Evolutionary conservation across 352 stramenopile genomes (phyloP).

Genomic region (Salisapilia sapeloensis): DNA sequence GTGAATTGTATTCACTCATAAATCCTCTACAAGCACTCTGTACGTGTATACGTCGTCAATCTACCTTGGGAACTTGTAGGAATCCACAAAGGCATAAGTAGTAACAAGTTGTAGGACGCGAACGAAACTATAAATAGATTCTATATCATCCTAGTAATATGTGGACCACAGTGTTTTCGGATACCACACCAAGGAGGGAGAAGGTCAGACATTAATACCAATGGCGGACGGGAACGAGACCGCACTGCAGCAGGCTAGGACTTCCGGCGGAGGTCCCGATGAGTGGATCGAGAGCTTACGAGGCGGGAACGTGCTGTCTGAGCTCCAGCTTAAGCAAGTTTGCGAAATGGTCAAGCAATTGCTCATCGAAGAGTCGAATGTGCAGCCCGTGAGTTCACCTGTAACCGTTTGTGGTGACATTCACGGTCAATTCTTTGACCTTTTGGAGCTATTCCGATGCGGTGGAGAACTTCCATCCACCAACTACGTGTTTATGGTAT

Average conservation of each 20-base stretch:
- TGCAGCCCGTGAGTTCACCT: slow-evolving; percentile 79
- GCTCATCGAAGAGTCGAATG: slow-evolving; percentile 85
- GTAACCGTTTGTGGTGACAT: slow-evolving; percentile 83
- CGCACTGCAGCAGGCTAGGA: slow-evolving; percentile 27
- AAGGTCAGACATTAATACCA: slow-evolving; percentile 2
- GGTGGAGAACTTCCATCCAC: slow-evolving; percentile 70
- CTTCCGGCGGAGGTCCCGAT: slow-evolving; percentile 41
- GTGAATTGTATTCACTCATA: slow-evolving; percentile 2
- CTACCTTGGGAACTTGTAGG: too few relatives aligned
- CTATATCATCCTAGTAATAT: too few relatives aligned
- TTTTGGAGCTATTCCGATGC: slow-evolving; percentile 77
- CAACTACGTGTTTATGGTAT: slow-evolving; percentile 86
- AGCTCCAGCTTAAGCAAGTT: slow-evolving; percentile 80
- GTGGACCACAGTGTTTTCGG: not conserved
- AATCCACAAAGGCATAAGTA: too few relatives aligned
- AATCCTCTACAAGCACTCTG: slow-evolving; percentile 1
- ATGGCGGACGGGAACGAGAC: slow-evolving; percentile 57
- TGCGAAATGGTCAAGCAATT: slow-evolving; percentile 85
- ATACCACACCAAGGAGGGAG: not conserved
- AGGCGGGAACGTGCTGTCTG: slow-evolving; percentile 60
- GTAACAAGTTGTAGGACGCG: too few relatives aligned
- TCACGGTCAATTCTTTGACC: slow-evolving; percentile 83
- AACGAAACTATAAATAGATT: too few relatives aligned
- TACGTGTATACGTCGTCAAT: too few relatives aligned
- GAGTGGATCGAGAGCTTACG: slow-evolving; percentile 76